A percentile compares a stretch with the other conserved stretches of the same genome.
phyloP scores from a whole-genome alignment of 2,329 filamentous ascomycete genomes.

The Botrytis tulipae region DNA sequence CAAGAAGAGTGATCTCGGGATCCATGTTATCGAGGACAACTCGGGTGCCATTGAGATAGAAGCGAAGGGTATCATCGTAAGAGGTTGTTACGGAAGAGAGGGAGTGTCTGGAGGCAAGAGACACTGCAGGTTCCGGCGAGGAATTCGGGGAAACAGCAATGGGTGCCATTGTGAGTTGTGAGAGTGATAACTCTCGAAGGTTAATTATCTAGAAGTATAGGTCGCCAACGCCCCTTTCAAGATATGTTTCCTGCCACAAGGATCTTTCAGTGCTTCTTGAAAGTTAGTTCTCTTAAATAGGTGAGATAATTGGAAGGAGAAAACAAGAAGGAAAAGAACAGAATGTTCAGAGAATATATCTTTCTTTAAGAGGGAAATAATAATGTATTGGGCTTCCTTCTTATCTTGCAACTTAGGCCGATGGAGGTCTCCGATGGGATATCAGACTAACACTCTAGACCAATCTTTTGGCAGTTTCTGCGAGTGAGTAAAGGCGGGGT shows the following conservation, averaged over 20 bases:
- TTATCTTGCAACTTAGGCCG: conserved; percentile 11
- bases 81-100: conserved; percentile 65
- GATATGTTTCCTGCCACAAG: neutral
- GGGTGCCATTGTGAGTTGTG: conserved; percentile 51
- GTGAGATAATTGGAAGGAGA: neutral
- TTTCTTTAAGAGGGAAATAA: conserved; percentile 1
- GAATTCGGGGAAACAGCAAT: conserved; percentile 51
- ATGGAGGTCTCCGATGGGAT: conserved; percentile 20
- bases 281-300: neutral
- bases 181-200: neutral
- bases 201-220: neutral
- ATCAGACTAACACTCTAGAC: neutral
- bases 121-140: conserved; percentile 35
- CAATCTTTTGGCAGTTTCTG: neutral
- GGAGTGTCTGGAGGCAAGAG: conserved; percentile 34
- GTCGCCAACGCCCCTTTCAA: neutral
- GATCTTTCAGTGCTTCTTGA: neutral
- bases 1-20: conserved; percentile 86
- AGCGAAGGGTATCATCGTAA: conserved; percentile 85
- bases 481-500: conserved; percentile 5
- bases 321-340: neutral
- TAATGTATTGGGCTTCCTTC: conserved; percentile 16
- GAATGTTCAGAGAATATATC: neutral
- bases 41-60: conserved; percentile 92
- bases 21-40: conserved; percentile 84